phyloP scores from a whole-genome alignment of 169 alveolate genomes.

The Eimeria necatrix region DNA sequence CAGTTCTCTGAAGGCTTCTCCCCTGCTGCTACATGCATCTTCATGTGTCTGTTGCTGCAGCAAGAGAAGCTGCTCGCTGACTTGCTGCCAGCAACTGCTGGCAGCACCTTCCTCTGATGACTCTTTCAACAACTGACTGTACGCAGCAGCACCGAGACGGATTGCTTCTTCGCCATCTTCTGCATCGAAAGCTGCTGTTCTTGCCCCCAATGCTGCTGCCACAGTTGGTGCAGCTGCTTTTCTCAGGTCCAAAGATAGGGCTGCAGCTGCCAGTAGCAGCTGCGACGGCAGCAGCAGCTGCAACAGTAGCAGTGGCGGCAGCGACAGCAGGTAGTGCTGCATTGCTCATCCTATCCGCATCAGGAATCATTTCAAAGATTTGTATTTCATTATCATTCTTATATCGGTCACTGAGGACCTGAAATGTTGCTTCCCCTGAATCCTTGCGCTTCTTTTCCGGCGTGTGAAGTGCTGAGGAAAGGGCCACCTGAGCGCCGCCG shows the following conservation, averaged over 20 bases:
- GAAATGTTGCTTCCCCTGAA: no score
- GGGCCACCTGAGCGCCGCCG: no score
- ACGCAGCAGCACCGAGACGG: constrained; percentile 24
- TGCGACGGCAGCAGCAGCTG: not conserved
- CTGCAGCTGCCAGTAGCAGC: not conserved
- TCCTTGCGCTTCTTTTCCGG: no score
- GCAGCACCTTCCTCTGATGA: constrained; percentile 31
- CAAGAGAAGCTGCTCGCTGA: constrained; percentile 42
- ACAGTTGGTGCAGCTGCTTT: not conserved
- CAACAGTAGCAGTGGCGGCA: constrained; percentile 5
- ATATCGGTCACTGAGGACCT: no score
- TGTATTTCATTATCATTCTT: no score
- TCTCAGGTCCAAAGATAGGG: not conserved
- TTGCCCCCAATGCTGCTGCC: constrained; percentile 11
- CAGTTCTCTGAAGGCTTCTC: constrained; percentile 74
- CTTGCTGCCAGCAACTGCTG: constrained; percentile 68
- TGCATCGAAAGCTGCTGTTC: not conserved
- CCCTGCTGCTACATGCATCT: constrained; percentile 78
- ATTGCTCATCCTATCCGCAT: not conserved
- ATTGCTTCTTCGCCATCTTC: constrained; percentile 14
- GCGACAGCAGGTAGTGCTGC: constrained; percentile 16
- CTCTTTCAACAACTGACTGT: constrained; percentile 11
- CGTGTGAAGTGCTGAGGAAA: no score
- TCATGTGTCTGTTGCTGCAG: constrained; percentile 61
- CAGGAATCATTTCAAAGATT: not conserved